A percentile compares a stretch with the other conserved stretches of the same genome.
Conservation (phyloP, 169 alveolate genomes). For the Perkinsus marinus region DNA sequence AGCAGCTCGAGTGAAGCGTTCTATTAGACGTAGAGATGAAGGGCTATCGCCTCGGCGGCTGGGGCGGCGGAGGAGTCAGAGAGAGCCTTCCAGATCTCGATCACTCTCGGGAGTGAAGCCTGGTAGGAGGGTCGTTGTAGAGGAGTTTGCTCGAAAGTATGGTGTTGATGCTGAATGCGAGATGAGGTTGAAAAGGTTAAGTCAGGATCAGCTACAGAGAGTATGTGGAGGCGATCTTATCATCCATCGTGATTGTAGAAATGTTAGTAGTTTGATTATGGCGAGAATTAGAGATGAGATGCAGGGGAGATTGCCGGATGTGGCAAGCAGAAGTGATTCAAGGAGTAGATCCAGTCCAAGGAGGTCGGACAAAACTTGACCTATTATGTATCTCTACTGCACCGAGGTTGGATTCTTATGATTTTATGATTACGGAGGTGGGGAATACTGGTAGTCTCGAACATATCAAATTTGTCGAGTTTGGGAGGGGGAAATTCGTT, state of each 20-base stretch:
- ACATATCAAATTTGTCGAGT: no score
- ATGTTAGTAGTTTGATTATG: neutral
- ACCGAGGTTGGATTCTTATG: neutral
- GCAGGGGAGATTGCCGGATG: neutral
- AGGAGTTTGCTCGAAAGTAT: neutral
- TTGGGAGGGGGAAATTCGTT: no score
- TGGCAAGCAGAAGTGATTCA: no score
- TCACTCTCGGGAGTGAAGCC: neutral
- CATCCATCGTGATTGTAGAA: neutral
- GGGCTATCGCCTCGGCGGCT: neutral
- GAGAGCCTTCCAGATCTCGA: neutral
- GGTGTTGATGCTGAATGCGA: neutral
- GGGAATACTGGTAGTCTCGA: no score
- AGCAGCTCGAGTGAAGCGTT: neutral
- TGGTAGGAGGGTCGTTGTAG: neutral
- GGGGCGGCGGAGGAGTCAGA: neutral
- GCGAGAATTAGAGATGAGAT: neutral
- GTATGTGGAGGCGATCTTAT: neutral
- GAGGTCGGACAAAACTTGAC: no score
- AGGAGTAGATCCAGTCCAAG: neutral
- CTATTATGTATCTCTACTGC: neutral
- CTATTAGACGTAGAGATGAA: neutral
- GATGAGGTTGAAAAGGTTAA: neutral
- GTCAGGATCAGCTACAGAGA: neutral
- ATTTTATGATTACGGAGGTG: neutral